Evolutionary conservation across 1,284 basidiomycete genomes (phyloP), one percentile per base, ranked within the genome.

Genomic region (Somion occarium): DNA sequence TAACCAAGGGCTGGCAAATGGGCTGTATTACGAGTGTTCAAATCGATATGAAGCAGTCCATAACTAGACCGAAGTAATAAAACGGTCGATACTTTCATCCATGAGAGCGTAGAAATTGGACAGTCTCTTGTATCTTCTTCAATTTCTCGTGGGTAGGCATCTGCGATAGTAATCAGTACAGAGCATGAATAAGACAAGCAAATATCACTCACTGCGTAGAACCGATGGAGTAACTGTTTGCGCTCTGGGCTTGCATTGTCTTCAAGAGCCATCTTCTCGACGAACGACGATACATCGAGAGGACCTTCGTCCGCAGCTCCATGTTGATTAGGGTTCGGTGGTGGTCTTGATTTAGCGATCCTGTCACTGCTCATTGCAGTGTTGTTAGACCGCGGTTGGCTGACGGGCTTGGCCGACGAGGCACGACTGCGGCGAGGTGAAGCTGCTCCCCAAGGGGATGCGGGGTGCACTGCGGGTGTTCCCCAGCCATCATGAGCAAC

Each of bases 81-180:
- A 34, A 34, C 30, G 30, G 30, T 7, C 30, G n/a, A n/a, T n/a
- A n/a, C n/a, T n/a, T n/a, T 34, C 30, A 34, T 7, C 7, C 30
- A 34, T 34, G 42, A 23, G 11, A 9, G 5, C 42, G 64, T 22
- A 71, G 57, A 27, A 56, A 59, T 37, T 60, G 62, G 42, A 70
- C 64, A 7, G 70, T 55, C 51, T 71, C 68, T 49, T 68, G 52
- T 20, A 76, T 76, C 54, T 68, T 70, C 51, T 68, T 59, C 11
- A 83, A 58, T 55, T 83, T 82, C 44, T 78, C 69, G 19, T 78
- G 64, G 1, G 79, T 76, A 0, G 79, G 65, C 70, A 83, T 74
- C 82, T 83, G 51, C 3, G 46, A 12, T 30, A 34, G 48, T 30
- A 30, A 22, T 15, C 50, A 38, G 44, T 39, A 39, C 13, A 18